phyloP scores from a whole-genome alignment of 2,329 filamentous ascomycete genomes.

The Penicillium sp. region DNA sequence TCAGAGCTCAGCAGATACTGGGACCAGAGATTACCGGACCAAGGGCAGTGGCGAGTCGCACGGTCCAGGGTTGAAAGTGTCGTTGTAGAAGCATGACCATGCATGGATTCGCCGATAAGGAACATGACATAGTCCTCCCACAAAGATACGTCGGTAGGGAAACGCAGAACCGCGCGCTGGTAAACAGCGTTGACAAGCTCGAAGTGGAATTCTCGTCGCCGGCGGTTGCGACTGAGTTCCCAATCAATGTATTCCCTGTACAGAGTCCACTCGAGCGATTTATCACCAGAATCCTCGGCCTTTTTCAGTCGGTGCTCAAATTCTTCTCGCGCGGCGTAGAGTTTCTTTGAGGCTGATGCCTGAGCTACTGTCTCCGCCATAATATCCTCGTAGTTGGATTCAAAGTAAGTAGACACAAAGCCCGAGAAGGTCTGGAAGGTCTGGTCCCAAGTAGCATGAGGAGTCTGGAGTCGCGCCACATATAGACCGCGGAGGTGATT shows the following conservation, averaged over 20 bases:
- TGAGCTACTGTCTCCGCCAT: conserved; percentile 59
- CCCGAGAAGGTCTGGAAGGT: conserved; percentile 63
- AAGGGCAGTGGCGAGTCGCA: conserved; percentile 87
- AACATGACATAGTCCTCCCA: conserved; percentile 88
- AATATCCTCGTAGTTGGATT: conserved; percentile 57
- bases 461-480: conserved; percentile 57
- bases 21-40: conserved; percentile 89
- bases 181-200: conserved; percentile 66
- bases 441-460: conserved; percentile 61
- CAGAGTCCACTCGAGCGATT: conserved; percentile 53
- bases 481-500: conserved; percentile 55
- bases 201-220: conserved; percentile 56
- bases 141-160: conserved; percentile 71
- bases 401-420: conserved; percentile 59
- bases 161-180: conserved; percentile 72
- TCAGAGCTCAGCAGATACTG: conserved; percentile 85
- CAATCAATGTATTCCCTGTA: conserved; percentile 76
- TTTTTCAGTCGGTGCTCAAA: conserved; percentile 58
- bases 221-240: conserved; percentile 69
- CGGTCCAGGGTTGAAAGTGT: conserved; percentile 74
- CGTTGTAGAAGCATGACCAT: conserved; percentile 47
- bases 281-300: conserved; percentile 55
- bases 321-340: conserved; percentile 55
- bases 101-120: conserved; percentile 57
- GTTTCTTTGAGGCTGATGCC: conserved; percentile 56